Base-by-base conservation (phyloP, 2,329 filamentous ascomycete genomes). In the Aspergillus amoenus region DNA sequence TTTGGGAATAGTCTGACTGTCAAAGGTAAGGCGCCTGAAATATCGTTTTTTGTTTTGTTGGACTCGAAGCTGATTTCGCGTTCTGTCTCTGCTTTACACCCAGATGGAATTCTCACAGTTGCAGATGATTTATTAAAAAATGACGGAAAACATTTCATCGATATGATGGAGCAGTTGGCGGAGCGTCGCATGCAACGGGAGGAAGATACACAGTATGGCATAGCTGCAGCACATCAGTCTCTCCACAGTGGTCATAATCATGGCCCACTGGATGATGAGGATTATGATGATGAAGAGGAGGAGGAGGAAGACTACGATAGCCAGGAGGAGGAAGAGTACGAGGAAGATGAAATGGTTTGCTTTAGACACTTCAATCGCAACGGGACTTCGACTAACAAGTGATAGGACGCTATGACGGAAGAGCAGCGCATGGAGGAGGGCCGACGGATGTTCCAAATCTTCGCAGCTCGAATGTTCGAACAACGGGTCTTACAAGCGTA, bases 161-260 rank as follows among this genome's bases (percentile, higher is more conserved):
- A 99, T 75, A 99, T 99, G 94, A 99, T 99, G 94, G 94, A 99
- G 76, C 93, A 97, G 78, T 84, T 99, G 68, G 94, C 94, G 39
- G 94, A 99, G 78, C 90, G 93, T 68, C 87, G 94, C 68, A 97
- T 99, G 93, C 91, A 93, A 71, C 88, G 94, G 66, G 93, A 97
- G 79, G 93, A 94, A 77, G 92, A 97, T 72, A 90, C 91, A 50
- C 87, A 88, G 65, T 85, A 85, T 68, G 82, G 87, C 70, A 81
- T 87, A 55, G 82, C 84, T 70, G 76, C 81, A 52, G 78, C 80
- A 63, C 82, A 86, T 73, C 81, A 78, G 65, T 73, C 79, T 61
- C 73, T 84, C 59, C 88, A 89, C 76, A 87, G 82, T 76, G 80
- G 81, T 82, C 90, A 95, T 75, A 88, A 86, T 72, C 90, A 91